Evolutionary conservation across 305 asterid genomes (phyloP).

Genomic region (Rubia balearica): DNA sequence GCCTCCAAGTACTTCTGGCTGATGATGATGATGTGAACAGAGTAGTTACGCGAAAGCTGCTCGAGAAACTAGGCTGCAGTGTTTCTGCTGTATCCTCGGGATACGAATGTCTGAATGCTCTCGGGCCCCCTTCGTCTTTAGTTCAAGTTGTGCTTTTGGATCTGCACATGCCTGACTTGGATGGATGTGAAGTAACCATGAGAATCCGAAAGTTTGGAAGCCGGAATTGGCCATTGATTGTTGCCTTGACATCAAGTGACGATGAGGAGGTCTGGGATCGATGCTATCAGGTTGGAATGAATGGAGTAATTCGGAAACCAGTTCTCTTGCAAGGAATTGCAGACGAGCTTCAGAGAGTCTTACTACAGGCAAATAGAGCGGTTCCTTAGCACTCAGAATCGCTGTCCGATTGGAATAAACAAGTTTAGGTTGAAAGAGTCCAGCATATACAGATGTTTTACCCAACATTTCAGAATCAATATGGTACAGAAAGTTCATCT

Average conservation of each 20-base stretch:
- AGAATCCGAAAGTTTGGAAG: conserved; percentile 68
- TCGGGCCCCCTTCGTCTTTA: conserved; percentile 44
- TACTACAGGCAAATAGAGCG: conserved; percentile 38
- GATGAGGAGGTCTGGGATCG: conserved; percentile 28
- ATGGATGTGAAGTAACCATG: conserved; percentile 70
- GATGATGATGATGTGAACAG: conserved; percentile 71
- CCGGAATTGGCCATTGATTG: conserved; percentile 70
- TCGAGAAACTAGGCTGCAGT: conserved; percentile 75
- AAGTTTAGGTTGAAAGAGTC: conserved; percentile 16
- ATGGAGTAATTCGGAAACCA: conserved; percentile 37
- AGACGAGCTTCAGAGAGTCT: conserved; percentile 34
- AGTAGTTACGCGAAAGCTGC: conserved; percentile 68
- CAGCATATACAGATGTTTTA: conserved; percentile 31
- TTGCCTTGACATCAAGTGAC: conserved; percentile 50
- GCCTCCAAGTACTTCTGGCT: conserved; percentile 65
- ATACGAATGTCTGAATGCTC: conserved; percentile 57
- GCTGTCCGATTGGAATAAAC: conserved; percentile 16
- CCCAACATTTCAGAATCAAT: conserved; percentile 21
- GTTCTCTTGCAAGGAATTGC: conserved; percentile 36
- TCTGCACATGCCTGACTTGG: conserved; percentile 74
- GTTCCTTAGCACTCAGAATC: conserved; percentile 22
- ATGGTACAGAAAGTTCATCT: conserved; percentile 43
- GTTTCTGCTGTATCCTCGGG: conserved; percentile 77
- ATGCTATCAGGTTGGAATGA: conserved; percentile 40
- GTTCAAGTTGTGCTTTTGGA: conserved; percentile 65